Evolutionary conservation across 352 stramenopile genomes (phyloP).

Genomic region (Phytophthora citricola): DNA sequence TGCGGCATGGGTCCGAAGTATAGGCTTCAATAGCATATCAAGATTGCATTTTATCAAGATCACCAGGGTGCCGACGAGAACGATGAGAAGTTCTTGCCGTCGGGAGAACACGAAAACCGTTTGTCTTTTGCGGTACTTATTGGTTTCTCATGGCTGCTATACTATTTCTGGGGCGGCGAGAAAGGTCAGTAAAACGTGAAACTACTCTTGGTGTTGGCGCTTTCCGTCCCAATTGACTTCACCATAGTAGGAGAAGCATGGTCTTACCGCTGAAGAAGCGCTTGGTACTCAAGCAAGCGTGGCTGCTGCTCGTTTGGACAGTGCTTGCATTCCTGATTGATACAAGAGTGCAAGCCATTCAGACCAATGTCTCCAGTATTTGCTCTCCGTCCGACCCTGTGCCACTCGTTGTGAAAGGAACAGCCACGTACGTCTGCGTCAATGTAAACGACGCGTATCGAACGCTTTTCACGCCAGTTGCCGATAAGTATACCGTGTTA

Average conservation of each 20-base stretch:
- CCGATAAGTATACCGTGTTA: slow-evolving; percentile 81
- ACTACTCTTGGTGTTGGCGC: background rate
- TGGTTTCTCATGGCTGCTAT: slow-evolving; percentile 12
- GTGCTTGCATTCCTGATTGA: background rate
- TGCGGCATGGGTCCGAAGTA: too few relatives aligned
- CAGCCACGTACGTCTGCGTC: slow-evolving; percentile 74
- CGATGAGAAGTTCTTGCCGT: too few relatives aligned
- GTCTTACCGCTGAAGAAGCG: background rate
- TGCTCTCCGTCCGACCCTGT: slow-evolving; percentile 62
- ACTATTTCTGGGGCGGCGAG: slow-evolving; percentile 8
- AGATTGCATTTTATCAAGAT: too few relatives aligned
- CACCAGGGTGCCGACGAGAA: too few relatives aligned
- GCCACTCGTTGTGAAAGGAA: slow-evolving; percentile 62
- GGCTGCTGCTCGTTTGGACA: slow-evolving; percentile 19
- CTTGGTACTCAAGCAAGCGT: slow-evolving; percentile 1
- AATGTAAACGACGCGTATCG: slow-evolving; percentile 83
- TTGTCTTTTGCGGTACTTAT: background rate
- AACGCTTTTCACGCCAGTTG: slow-evolving; percentile 75
- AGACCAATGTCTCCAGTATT: slow-evolving; percentile 68
- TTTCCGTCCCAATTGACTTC: background rate
- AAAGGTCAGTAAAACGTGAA: slow-evolving; percentile 22
- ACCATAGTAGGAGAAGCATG: background rate
- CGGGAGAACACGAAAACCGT: too few relatives aligned
- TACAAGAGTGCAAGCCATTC: slow-evolving; percentile 23
- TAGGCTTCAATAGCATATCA: too few relatives aligned